Base-by-base conservation (phyloP, 2,329 filamentous ascomycete species). In the Aplosporella prunicola region DNA sequence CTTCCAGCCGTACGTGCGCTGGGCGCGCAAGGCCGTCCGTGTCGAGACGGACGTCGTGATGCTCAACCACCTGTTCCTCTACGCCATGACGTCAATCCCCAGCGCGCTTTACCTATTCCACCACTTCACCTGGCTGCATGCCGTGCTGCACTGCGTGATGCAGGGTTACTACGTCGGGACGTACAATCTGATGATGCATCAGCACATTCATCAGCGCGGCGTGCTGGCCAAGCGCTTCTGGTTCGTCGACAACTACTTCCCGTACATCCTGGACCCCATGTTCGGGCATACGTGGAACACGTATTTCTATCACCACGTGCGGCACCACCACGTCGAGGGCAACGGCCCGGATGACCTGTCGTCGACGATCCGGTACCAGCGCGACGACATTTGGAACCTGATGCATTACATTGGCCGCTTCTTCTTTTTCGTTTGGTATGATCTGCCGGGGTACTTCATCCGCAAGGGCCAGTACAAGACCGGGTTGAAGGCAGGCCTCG, bases 241-340 rank as follows among this genome's bases (percentile, higher is more conserved):
- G 22, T 50, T 69, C 20, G 57, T 88, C 41, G 83, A 89, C 51
- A 53, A 59, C 5, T 35, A 69, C 2, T 88, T 87, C 47, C 83
- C 83, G 0, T 89, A 86, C 52, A 57, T 88, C 26, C 64, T 76
- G 9, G 80, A 87, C 47, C 82, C 82, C 0, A 60, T 89, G 40
- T 81, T 86, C 73, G 83, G 83, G 9, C 83, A 89, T 51, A 87
- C 82, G 0, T 87, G 82, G 81, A 85, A 89, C 60, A 80, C 78
- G 2, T 89, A 89, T 61, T 89, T 73, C 55, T 88, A 86, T 52
- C 83, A 89, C 53, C 83, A 89, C 51, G 81, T 88, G 52, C 89
- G 89, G 64, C 82, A 87, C 52, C 83, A 89, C 52, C 83, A 89
- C 47, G 77, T 88, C 39, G 83, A 88, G 60, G 80, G 76, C 44